Conservation (phyloP, 805 yeast species). For the Saturnispora quitensis region DNA sequence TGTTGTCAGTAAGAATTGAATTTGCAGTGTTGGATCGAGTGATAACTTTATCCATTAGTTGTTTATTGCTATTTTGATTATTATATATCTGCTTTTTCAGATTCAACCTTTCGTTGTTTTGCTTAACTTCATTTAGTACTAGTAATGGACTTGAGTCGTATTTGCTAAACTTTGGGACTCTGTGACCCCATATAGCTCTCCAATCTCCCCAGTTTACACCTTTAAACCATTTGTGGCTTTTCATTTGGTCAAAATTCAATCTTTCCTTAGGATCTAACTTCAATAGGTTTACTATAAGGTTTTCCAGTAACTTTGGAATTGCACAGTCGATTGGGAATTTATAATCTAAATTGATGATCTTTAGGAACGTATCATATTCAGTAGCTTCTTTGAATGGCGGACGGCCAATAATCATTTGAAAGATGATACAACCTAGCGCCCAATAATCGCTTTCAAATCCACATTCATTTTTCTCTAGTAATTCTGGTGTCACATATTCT, state of each 20-base stretch:
- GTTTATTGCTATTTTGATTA: conserved; percentile 24
- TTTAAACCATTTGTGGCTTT: conserved; percentile 64
- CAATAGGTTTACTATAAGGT: conserved; percentile 57
- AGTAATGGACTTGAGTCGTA: conserved; percentile 34
- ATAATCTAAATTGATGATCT: conserved; percentile 71
- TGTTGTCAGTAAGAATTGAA: background rate
- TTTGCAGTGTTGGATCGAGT: conserved; percentile 13
- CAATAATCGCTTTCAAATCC: conserved; percentile 84
- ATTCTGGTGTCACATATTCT: conserved; percentile 91
- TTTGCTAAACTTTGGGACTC: conserved; percentile 62
- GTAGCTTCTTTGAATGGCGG: conserved; percentile 88
- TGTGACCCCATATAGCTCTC: conserved; percentile 56
- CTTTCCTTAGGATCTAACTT: conserved; percentile 66
- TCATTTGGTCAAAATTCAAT: conserved; percentile 45
- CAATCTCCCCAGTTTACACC: conserved; percentile 59
- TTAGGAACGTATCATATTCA: conserved; percentile 81
- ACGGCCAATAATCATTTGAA: conserved; percentile 69
- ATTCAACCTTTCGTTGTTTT: conserved; percentile 11
- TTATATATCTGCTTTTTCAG: conserved; percentile 25
- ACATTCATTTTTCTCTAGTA: conserved; percentile 66
- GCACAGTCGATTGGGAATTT: conserved; percentile 51
- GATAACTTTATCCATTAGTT: conserved; percentile 27
- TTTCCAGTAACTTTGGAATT: conserved; percentile 52
- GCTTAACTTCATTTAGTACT: conserved; percentile 2
- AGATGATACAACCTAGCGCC: conserved; percentile 88